These are phyloP conservation scores for Pestalotiopsis sp. DNA, from an alignment of 2,329 filamentous ascomycete genomes.

Conservation along the genomic window DNA sequence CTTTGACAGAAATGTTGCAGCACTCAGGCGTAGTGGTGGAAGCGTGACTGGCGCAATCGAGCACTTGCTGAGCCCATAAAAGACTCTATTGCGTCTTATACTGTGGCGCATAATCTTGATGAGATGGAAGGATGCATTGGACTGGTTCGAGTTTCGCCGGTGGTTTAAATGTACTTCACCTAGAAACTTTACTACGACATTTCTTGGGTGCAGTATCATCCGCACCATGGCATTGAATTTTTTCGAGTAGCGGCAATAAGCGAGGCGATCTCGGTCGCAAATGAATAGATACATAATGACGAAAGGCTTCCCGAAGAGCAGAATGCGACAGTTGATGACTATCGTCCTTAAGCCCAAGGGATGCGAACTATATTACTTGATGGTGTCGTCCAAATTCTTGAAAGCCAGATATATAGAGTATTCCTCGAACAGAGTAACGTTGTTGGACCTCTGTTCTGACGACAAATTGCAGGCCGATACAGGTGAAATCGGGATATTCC, in stretches of 20 bases:
- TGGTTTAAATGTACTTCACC: neutral
- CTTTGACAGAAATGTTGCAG: constrained; percentile 90
- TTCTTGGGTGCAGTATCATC: neutral
- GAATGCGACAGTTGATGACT: neutral
- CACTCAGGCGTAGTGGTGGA: constrained; percentile 84
- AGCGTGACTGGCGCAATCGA: constrained; percentile 93
- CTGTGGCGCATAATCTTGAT: neutral
- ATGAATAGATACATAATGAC: neutral
- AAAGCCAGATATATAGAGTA: too few species aligned
- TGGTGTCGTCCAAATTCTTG: too few species aligned
- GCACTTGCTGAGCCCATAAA: constrained; percentile 57
- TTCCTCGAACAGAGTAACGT: too few species aligned
- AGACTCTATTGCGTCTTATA: neutral
- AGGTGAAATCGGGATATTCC: too few species aligned
- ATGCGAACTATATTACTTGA: too few species aligned
- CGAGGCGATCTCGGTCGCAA: neutral
- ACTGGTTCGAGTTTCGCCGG: neutral
- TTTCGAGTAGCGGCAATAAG: neutral
- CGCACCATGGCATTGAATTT: neutral
- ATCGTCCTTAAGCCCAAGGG: too few species aligned
- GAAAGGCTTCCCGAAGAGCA: neutral
- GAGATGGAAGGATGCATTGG: neutral
- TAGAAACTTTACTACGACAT: neutral
- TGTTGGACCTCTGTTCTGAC: too few species aligned
- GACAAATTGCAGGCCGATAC: too few species aligned